Percentiles rank a stretch among this genome's conserved stretches.
Evolutionary conservation across 2,329 filamentous ascomycete genomes (phyloP).

Genomic region (Fusarium sp.): DNA sequence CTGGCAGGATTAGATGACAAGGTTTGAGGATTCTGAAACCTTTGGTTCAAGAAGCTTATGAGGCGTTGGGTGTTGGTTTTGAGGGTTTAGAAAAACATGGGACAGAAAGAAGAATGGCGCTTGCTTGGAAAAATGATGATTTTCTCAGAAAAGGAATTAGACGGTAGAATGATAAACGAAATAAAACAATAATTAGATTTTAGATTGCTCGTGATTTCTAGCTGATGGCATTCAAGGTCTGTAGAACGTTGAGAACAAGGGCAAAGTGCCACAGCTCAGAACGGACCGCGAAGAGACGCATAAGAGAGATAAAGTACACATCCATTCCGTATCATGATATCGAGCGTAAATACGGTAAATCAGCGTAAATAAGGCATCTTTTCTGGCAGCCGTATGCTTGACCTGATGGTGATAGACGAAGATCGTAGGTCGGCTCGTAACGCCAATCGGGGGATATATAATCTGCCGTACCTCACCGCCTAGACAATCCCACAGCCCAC

Average conservation of each 20-base stretch:
- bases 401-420: slow-evolving; percentile 9
- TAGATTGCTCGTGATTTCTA: background rate
- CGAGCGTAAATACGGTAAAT: background rate
- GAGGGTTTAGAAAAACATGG: background rate
- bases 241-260: background rate
- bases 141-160: background rate
- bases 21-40: background rate
- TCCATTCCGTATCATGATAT: background rate
- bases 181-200: slow-evolving; percentile 9
- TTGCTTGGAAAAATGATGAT: background rate
- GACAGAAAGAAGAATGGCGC: slow-evolving; percentile 13
- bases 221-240: background rate
- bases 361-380: background rate
- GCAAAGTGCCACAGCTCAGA: background rate
- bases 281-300: background rate
- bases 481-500: slow-evolving; percentile 53
- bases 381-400: background rate
- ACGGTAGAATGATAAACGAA: slow-evolving; percentile 8
- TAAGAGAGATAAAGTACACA: background rate
- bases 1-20: slow-evolving; percentile 54
- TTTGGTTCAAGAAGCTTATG: background rate
- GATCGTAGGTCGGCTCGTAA: background rate
- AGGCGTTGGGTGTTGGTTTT: background rate
- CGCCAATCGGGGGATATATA: slow-evolving; percentile 25
- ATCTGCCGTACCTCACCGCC: slow-evolving; percentile 52